Evolutionary conservation across 2,329 filamentous ascomycete species (phyloP).

Genomic region (Trichophyton simii): DNA sequence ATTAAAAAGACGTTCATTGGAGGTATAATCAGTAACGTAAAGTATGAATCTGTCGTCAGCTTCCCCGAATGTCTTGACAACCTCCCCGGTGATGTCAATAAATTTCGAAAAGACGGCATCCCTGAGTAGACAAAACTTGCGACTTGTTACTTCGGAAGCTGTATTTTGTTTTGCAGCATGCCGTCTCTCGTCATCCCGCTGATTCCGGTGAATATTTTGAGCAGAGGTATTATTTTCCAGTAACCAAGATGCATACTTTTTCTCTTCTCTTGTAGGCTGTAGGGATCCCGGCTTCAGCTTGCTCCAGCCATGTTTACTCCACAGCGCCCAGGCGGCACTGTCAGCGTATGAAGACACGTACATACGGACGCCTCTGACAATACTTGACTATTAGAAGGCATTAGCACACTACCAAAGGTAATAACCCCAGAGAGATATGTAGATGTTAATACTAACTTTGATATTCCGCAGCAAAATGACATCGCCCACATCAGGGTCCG

Average conservation of each 20-base stretch:
- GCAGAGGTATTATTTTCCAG: slow-evolving; percentile 8
- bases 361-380: slow-evolving; percentile 1
- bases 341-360: slow-evolving; percentile 5
- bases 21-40: slow-evolving; percentile 74
- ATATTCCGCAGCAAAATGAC: slow-evolving; percentile 50
- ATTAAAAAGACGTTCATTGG: slow-evolving; percentile 52
- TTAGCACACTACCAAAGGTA: not conserved
- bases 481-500: slow-evolving; percentile 43
- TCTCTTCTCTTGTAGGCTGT: slow-evolving; percentile 20
- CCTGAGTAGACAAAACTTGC: slow-evolving; percentile 53
- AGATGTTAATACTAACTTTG: slow-evolving; percentile 34
- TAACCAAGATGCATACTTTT: slow-evolving; percentile 19
- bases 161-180: too few species aligned
- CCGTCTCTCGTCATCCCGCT: not conserved
- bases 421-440: not conserved
- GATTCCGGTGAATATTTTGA: not conserved
- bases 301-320: slow-evolving; percentile 9
- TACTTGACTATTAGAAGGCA: not conserved
- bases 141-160: too few species aligned
- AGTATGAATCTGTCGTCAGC: slow-evolving; percentile 42
- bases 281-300: slow-evolving; percentile 21
- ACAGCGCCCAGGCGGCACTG: not conserved
- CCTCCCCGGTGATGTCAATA: slow-evolving; percentile 58
- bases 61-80: slow-evolving; percentile 46
- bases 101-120: slow-evolving; percentile 47